Base-by-base conservation (phyloP, 2,329 filamentous ascomycete species). In the Fulvia fulva region DNA sequence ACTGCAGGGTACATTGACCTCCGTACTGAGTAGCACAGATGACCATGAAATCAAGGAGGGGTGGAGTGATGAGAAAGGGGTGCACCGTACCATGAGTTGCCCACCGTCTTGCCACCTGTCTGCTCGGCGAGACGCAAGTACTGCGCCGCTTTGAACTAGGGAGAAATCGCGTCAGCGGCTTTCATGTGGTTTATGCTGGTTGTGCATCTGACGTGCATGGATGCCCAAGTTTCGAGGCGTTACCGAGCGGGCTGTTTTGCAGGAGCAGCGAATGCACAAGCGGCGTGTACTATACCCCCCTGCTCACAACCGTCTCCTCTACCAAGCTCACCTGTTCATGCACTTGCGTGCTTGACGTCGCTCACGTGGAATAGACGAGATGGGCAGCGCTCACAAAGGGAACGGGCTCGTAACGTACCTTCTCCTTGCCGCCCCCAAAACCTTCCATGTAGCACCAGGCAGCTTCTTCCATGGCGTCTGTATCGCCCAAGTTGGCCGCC, bases 401-500 rank as follows among this genome's bases (percentile, higher is more conserved):
- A 41, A 41, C 7, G 37, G 37, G 14, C 8, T n/a, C 37, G 46
- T 52, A 57, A 84, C 90, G 76, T 81, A 97, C 93, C 89, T 96
- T 97, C 80, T 99, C 92, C 75, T 97, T 99, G 75, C 91, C 94
- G 71, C 91, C 93, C 32, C 94, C 94, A 75, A 96, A 96, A n/a
- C 94, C 94, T 72, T 97, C 89, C 26, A 95, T 76, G 80, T 94
- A 97, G 78, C 94, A 99, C 91, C 91, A 96, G 34, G 87, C 94
- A 55, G 88, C 88, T 75, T 97, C 93, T 72, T 97, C 96, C 92
- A 97, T 96, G 58, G 92, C 94, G 78, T 99, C 94, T 46, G 90
- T 90, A 75, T 99, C 94, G 61, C 94, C 94, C 65, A 99, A 78
- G 73, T 99, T 97, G 60, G 94, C 94, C 26, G 94, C 94, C 9